Conservation (phyloP, 768 basidiomycete species). For the Naganishia kalamii region DNA sequence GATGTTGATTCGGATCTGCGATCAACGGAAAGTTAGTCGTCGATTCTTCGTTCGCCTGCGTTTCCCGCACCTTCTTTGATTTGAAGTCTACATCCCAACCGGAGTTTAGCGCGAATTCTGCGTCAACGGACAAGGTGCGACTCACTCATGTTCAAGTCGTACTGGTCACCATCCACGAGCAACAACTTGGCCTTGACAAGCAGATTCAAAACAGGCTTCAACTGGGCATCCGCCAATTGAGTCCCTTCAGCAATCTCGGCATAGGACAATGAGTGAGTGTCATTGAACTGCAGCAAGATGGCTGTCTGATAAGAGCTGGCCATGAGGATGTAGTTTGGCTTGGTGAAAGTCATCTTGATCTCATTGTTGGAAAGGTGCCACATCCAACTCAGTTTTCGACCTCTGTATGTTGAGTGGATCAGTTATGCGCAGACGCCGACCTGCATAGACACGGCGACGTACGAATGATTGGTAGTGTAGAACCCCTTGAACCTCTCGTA, state of each 20-base stretch:
- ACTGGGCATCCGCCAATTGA: conserved; percentile 51
- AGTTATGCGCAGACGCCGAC: not conserved
- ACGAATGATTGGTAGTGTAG: conserved; percentile 84
- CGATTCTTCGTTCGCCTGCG: not conserved
- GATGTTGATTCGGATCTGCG: conserved; percentile 70
- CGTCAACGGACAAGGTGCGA: conserved; percentile 26
- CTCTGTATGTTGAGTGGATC: conserved; percentile 42
- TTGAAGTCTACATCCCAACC: conserved; percentile 56
- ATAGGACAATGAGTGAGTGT: conserved; percentile 73
- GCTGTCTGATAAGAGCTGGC: conserved; percentile 92
- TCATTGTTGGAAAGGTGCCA: conserved; percentile 99
- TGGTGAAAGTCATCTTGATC: conserved; percentile 82
- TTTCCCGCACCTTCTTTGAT: conserved; percentile 63
- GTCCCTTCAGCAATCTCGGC: conserved; percentile 75
- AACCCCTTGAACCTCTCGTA: conserved; percentile 88
- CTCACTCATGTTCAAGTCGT: conserved; percentile 78
- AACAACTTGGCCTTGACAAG: conserved; percentile 83
- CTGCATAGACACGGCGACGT: conserved; percentile 18
- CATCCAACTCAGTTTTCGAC: conserved; percentile 91
- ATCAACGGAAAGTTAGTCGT: not conserved
- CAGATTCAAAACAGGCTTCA: conserved; percentile 59
- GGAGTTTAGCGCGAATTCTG: not conserved
- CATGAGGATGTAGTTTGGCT: conserved; percentile 93
- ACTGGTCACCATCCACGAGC: conserved; percentile 84
- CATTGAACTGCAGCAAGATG: conserved; percentile 89